Percentiles rank a stretch among this genome's conserved stretches.
Evolutionary conservation across 352 stramenopile genomes (phyloP).

Genomic region (Phytopythium boreale): DNA sequence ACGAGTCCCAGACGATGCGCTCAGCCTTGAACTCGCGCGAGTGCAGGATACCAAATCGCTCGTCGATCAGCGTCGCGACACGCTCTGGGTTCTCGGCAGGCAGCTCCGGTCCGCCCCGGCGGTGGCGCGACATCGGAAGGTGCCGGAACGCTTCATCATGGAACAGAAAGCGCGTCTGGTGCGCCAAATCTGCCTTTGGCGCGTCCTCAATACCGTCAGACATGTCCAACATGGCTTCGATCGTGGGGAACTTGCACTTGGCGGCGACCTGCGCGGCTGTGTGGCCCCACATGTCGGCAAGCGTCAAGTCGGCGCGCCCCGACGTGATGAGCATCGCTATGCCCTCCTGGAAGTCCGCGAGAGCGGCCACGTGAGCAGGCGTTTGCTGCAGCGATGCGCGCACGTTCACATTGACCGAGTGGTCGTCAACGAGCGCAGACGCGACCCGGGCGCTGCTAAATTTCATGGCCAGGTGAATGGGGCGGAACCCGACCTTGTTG

Average conservation of each 20-base stretch:
- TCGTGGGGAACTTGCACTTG: constrained; percentile 29
- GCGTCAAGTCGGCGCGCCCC: constrained; percentile 24
- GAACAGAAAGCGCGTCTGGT: constrained; percentile 68
- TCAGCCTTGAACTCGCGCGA: constrained; percentile 60
- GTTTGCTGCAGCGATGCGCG: constrained; percentile 55
- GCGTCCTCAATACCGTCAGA: constrained; percentile 10
- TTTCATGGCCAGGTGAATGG: constrained; percentile 72
- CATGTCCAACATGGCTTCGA: constrained; percentile 25
- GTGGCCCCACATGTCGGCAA: constrained; percentile 41
- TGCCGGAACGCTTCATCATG: constrained; percentile 77
- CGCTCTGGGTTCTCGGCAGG: constrained; percentile 89
- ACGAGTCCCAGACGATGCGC: constrained; percentile 62
- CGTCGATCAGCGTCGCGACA: constrained; percentile 83
- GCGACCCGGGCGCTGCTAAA: constrained; percentile 33
- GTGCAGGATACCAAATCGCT: constrained; percentile 65
- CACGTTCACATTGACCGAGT: constrained; percentile 44
- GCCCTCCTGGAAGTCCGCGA: constrained; percentile 38
- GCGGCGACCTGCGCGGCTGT: constrained; percentile 51
- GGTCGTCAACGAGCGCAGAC: constrained; percentile 27
- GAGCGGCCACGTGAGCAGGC: constrained; percentile 62
- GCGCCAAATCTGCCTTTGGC: background rate
- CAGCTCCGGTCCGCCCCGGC: constrained; percentile 60
- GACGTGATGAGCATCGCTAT: constrained; percentile 43
- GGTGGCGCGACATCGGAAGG: constrained; percentile 66
- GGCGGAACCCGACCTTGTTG: constrained; percentile 62